phyloP scores from a whole-genome alignment of 1,139 yeast genomes.

The Yamadazyma siamensis region DNA sequence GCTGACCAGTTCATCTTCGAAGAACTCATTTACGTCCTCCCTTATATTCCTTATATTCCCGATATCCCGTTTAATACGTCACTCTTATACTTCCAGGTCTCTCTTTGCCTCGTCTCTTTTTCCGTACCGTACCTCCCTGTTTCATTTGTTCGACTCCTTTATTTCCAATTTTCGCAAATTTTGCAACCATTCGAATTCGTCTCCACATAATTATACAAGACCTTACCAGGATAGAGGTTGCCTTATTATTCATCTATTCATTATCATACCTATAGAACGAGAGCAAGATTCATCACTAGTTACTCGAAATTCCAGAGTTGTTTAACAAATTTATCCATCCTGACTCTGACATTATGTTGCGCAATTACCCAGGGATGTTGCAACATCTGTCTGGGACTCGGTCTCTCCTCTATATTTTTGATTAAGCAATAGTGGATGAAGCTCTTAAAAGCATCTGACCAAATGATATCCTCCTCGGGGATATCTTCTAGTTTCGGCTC shows the following conservation, averaged over 20 bases:
- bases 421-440: slow-evolving; percentile 79
- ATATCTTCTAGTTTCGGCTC: slow-evolving; percentile 77
- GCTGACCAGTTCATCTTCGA: too few species aligned
- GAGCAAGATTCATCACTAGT: too few species aligned
- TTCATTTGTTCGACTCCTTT: not conserved
- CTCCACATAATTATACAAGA: too few species aligned
- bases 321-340: slow-evolving; percentile 82
- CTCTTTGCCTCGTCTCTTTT: not conserved
- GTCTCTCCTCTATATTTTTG: slow-evolving; percentile 76
- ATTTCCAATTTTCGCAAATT: too few species aligned
- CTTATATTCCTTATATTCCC: too few species aligned
- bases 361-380: slow-evolving; percentile 88
- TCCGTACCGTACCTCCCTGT: not conserved
- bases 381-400: slow-evolving; percentile 90
- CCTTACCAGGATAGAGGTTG: too few species aligned
- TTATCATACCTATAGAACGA: too few species aligned
- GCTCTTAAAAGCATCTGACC: slow-evolving; percentile 83
- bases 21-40: too few species aligned
- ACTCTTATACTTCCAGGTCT: too few species aligned
- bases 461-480: slow-evolving; percentile 67
- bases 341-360: slow-evolving; percentile 65
- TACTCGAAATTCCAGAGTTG: slow-evolving; percentile 87
- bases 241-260: slow-evolving; percentile 1
- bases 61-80: too few species aligned
- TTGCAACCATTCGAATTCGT: too few species aligned